phyloP scores from a whole-genome alignment of 441 rosid species.

The Syzygium syzygioides region DNA sequence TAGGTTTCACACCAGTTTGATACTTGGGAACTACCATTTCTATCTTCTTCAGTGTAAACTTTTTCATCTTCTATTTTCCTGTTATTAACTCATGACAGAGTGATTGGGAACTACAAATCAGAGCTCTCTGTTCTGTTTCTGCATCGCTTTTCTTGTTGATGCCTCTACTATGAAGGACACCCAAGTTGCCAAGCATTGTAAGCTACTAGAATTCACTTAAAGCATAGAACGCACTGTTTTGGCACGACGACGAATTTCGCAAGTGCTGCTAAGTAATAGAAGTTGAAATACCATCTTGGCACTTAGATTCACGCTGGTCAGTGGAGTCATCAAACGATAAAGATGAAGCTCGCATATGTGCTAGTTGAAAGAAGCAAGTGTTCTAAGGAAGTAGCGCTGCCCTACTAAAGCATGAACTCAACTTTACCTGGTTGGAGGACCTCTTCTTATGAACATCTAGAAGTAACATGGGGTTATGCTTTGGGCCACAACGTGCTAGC shows the following conservation, averaged over 20 bases:
- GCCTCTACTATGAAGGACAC: background rate
- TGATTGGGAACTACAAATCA: no score
- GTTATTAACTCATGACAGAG: background rate
- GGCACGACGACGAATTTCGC: background rate
- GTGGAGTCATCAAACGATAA: background rate
- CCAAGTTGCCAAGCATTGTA: background rate
- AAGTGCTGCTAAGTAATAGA: background rate
- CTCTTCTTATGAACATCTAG: background rate
- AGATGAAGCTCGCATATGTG: background rate
- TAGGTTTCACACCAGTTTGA: background rate
- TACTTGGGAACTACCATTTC: background rate
- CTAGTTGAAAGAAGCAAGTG: background rate
- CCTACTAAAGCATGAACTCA: background rate
- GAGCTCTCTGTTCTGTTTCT: background rate
- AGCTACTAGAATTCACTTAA: background rate
- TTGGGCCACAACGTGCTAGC: background rate
- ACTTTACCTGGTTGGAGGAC: background rate
- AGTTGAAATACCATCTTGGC: background rate
- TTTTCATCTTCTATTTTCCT: background rate
- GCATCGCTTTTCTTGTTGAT: background rate
- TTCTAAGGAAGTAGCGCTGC: background rate
- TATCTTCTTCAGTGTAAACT: background rate
- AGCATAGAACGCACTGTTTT: background rate
- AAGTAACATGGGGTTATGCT: background rate
- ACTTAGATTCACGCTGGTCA: background rate